phyloP scores from a whole-genome alignment of 176 grass and related monocot species.

The Metroxylon sagu region DNA sequence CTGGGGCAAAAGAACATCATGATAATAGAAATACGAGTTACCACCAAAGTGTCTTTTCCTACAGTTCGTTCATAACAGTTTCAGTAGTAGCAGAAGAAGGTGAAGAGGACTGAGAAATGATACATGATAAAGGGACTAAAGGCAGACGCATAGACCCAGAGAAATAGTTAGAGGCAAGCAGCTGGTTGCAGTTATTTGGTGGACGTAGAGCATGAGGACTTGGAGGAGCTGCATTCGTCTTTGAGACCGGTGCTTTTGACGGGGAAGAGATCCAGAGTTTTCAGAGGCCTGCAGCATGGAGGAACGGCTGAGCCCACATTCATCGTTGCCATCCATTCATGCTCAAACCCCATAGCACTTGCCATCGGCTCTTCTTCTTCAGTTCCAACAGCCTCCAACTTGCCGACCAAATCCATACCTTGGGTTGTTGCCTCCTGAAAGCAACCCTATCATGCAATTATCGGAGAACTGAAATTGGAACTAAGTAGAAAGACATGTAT shows the following conservation, averaged over 20 bases:
- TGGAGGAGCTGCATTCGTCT: slow-evolving; percentile 85
- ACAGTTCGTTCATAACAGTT: too few species aligned
- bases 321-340: slow-evolving; percentile 27
- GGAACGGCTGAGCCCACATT: slow-evolving; percentile 17
- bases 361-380: slow-evolving; percentile 21
- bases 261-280: slow-evolving; percentile 82
- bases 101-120: too few species aligned
- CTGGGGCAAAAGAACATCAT: too few species aligned
- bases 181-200: slow-evolving; percentile 39
- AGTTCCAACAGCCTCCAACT: slow-evolving; percentile 21
- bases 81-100: too few species aligned
- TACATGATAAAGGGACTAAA: too few species aligned
- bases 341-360: not conserved
- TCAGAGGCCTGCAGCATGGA: slow-evolving; percentile 57
- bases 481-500: too few species aligned
- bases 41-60: too few species aligned
- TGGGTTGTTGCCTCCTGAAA: slow-evolving; percentile 22
- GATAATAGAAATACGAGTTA: too few species aligned
- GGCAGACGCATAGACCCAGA: too few species aligned
- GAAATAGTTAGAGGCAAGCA: too few species aligned
- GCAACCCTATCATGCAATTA: slow-evolving; percentile 15
- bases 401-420: slow-evolving; percentile 33
- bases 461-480: too few species aligned
- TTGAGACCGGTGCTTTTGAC: slow-evolving; percentile 64
- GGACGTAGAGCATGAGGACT: slow-evolving; percentile 90